phyloP scores from a whole-genome alignment of 2,329 filamentous ascomycete species.

The Cordyceps cateniannulata region DNA sequence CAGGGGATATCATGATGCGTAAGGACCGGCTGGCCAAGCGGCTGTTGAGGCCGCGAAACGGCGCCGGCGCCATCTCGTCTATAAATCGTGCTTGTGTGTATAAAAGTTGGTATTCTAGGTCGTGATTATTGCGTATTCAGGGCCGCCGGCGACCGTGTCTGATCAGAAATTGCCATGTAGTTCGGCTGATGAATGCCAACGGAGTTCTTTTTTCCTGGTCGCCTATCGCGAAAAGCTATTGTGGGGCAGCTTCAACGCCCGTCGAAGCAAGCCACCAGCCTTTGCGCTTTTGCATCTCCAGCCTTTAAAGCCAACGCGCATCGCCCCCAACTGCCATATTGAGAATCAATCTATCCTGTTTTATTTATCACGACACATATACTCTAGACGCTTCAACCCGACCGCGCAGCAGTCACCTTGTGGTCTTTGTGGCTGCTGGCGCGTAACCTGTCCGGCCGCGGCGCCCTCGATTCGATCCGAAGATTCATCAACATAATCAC shows the following conservation, averaged over 20 bases:
- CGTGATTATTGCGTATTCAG: not conserved
- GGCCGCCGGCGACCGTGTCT: not conserved
- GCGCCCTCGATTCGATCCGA: not conserved
- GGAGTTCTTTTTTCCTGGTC: not conserved
- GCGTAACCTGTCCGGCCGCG: not conserved
- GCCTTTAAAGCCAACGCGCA: not conserved
- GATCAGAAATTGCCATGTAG: not conserved
- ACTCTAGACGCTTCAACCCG: not conserved
- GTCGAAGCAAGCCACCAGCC: not conserved
- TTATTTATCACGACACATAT: not conserved
- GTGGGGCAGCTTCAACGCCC: slow-evolving; percentile 6
- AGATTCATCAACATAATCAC: not conserved
- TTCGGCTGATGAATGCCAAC: not conserved
- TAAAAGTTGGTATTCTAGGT: not conserved
- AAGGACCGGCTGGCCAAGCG: slow-evolving; percentile 33
- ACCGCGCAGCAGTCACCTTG: not conserved
- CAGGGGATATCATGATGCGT: slow-evolving; percentile 44
- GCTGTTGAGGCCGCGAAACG: slow-evolving; percentile 13
- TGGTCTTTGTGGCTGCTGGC: not conserved
- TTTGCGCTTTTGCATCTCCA: not conserved
- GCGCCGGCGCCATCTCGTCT: not conserved
- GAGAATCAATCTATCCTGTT: not conserved
- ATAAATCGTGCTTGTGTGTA: not conserved
- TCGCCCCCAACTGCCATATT: not conserved
- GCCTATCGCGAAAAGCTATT: slow-evolving; percentile 3